Evolutionary conservation across 176 grass and related monocot genomes (phyloP).

Genomic region (Hyparrhenia diplandra): DNA sequence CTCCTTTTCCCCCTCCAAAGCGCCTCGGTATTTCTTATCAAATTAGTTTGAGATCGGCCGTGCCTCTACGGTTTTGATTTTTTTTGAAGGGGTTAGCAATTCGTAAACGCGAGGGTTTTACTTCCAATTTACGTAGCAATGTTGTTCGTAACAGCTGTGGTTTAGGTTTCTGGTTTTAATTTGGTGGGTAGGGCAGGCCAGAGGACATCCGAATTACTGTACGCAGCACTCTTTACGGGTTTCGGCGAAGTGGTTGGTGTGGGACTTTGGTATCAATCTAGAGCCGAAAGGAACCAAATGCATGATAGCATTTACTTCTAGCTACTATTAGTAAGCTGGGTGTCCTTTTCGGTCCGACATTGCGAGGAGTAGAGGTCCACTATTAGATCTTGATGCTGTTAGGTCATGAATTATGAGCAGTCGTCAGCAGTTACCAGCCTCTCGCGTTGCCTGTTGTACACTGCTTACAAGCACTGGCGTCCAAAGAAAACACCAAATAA

Average conservation of each 20-base stretch:
- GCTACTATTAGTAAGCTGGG: neutral
- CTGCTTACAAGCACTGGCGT: neutral
- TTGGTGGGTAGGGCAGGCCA: neutral
- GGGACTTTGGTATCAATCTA: neutral
- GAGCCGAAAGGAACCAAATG: constrained; percentile 12
- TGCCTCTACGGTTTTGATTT: neutral
- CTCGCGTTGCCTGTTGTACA: neutral
- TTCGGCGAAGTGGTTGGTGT: constrained; percentile 8
- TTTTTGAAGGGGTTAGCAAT: neutral
- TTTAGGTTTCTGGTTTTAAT: neutral
- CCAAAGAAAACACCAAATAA: too few relatives aligned
- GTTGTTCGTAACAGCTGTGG: neutral
- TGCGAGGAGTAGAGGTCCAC: neutral
- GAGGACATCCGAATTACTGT: too few relatives aligned
- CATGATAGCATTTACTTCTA: constrained; percentile 16
- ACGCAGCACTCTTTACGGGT: neutral
- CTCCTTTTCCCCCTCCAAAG: neutral
- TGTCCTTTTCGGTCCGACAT: constrained; percentile 21
- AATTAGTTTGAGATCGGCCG: neutral
- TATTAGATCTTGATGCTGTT: constrained; percentile 18
- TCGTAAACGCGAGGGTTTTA: neutral
- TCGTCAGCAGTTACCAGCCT: neutral
- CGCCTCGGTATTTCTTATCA: neutral
- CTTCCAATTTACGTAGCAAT: neutral
- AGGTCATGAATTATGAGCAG: neutral